Percentiles rank a stretch among this genome's conserved stretches.
Conservation (phyloP, 2,329 filamentous ascomycete genomes). For the Thielaviopsis populi region DNA sequence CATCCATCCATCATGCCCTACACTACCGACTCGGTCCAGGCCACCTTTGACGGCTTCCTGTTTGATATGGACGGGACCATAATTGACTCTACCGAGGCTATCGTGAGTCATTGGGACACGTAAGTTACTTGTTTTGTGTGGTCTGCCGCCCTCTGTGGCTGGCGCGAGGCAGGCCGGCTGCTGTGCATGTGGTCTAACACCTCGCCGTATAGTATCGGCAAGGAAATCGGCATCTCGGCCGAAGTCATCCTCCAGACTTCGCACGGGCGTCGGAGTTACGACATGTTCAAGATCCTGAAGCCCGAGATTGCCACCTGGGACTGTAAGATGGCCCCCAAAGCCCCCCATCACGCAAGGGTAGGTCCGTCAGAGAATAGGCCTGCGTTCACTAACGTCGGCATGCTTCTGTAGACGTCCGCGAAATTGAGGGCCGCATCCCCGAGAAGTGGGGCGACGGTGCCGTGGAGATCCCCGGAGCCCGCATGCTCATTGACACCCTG, state of each 20-base stretch:
- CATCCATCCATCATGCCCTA: conserved; percentile 21
- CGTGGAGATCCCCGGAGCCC: conserved; percentile 71
- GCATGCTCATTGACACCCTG: conserved; percentile 52
- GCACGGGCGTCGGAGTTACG: conserved; percentile 80
- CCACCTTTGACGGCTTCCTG: conserved; percentile 41
- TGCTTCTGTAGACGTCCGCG: conserved; percentile 50
- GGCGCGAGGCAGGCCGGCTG: background rate
- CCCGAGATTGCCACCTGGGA: conserved; percentile 85
- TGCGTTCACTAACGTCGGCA: background rate
- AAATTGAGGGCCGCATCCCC: conserved; percentile 66
- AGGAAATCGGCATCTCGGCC: conserved; percentile 73
- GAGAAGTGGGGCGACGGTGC: conserved; percentile 62
- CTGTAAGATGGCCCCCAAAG: conserved; percentile 42
- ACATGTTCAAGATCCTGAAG: conserved; percentile 63
- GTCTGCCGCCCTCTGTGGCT: background rate
- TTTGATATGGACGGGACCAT: conserved; percentile 75
- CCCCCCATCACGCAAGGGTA: background rate
- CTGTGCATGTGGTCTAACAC: conserved; percentile 27
- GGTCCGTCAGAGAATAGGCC: background rate
- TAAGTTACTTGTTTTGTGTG: conserved; percentile 25
- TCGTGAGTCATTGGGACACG: conserved; percentile 64
- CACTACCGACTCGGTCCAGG: conserved; percentile 30
- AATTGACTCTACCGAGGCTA: conserved; percentile 64
- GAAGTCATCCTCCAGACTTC: conserved; percentile 75
- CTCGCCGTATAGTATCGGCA: conserved; percentile 44